phyloP scores from a whole-genome alignment of 2,329 filamentous ascomycete species.

The Colletotrichum liriopes region DNA sequence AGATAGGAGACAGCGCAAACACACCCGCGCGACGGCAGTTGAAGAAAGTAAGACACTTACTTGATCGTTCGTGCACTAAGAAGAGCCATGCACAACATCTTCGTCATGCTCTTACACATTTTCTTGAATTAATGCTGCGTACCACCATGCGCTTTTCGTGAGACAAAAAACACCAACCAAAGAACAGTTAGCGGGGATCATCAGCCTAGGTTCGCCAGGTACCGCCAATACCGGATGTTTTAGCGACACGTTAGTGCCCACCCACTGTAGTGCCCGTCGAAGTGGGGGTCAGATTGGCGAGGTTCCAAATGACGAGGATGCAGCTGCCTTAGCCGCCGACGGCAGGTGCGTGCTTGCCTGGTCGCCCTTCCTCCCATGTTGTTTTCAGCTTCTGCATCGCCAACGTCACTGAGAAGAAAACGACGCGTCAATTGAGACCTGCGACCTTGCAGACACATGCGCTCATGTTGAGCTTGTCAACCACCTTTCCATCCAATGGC shows the following conservation, averaged over 20 bases:
- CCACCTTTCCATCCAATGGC: constrained; percentile 60
- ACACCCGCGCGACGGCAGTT: no score
- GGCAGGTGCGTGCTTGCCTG: constrained; percentile 8
- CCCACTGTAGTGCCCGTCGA: constrained; percentile 19
- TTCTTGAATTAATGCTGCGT: no score
- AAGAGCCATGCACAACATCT: no score
- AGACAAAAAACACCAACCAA: background rate
- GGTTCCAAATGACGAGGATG: constrained; percentile 32
- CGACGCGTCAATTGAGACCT: background rate
- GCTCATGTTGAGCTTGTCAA: constrained; percentile 35
- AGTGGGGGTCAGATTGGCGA: constrained; percentile 33
- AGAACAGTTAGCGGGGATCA: background rate
- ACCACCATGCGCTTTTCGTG: background rate
- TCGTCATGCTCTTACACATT: no score
- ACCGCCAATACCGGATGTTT: background rate
- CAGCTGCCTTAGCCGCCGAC: constrained; percentile 29
- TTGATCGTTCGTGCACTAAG: background rate
- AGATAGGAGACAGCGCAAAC: no score
- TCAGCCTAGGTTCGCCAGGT: constrained; percentile 1
- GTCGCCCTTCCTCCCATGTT: constrained; percentile 11
- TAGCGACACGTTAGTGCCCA: constrained; percentile 30
- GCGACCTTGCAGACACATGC: constrained; percentile 27
- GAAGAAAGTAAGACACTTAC: background rate
- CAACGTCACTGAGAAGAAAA: constrained; percentile 21
- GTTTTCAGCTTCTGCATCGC: constrained; percentile 11